These are phyloP conservation scores for Arthrobotrys musiformis DNA, from an alignment of 2,329 filamentous ascomycete genomes.

Conservation along the genomic window DNA sequence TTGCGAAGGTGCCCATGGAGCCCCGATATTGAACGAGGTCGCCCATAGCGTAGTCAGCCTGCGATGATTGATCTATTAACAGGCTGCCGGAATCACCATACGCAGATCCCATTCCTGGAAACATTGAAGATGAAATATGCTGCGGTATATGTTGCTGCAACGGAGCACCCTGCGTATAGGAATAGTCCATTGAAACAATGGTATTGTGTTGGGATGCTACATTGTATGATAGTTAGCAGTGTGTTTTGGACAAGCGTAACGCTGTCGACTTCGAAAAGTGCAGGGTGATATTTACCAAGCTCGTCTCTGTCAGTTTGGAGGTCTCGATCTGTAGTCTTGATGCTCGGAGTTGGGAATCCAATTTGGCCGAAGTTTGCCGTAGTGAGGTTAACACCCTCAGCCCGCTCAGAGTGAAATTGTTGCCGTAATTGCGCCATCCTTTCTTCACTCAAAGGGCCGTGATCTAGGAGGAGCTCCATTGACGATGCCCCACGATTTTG, in stretches of 20 bases:
- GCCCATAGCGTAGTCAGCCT: constrained; percentile 33
- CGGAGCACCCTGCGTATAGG: constrained; percentile 26
- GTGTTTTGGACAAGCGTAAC: background rate
- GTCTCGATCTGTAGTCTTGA: constrained; percentile 22
- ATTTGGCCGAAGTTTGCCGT: constrained; percentile 1
- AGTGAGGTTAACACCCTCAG: constrained; percentile 5
- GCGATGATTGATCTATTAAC: constrained; percentile 43
- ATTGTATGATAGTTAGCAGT: constrained; percentile 15
- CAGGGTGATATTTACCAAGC: constrained; percentile 22
- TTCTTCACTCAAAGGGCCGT: constrained; percentile 31
- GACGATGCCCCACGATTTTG: background rate
- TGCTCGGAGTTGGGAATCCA: background rate
- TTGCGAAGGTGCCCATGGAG: constrained; percentile 14
- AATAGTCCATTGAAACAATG: constrained; percentile 43
- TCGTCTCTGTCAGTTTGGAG: constrained; percentile 35
- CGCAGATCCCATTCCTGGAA: constrained; percentile 33
- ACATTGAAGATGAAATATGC: constrained; percentile 49
- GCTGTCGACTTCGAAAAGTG: background rate
- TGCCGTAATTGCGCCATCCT: constrained; percentile 23
- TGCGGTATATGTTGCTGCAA: constrained; percentile 27
- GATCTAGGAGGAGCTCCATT: constrained; percentile 35
- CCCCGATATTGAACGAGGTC: constrained; percentile 26
- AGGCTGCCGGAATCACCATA: constrained; percentile 43
- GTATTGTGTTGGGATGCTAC: constrained; percentile 42
- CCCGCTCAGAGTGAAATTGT: constrained; percentile 10